Evolutionary conservation across 495 filamentous ascomycete species (phyloP), one percentile per base, ranked within the genome.

Genomic region (Penicillium maclennaniae): DNA sequence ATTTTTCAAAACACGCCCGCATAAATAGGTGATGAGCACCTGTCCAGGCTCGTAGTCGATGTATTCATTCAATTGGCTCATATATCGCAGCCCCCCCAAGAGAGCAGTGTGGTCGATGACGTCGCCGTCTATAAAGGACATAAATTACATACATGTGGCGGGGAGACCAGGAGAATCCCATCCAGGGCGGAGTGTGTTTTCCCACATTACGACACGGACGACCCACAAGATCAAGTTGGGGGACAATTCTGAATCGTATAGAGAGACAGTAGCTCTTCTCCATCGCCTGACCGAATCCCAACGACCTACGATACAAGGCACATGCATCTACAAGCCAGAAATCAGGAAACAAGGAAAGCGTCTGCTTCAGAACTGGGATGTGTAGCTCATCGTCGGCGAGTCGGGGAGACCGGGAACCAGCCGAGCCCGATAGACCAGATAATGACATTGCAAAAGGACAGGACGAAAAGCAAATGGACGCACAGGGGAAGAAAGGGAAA

Each of bases 311-410:
- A 12, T 43, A 53, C 53, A 31, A 37, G 31, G 10, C 31, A 34
- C 19, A 46, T 7, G 28, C 40, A 51, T 37, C 52, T 56, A 60
- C 51, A 50, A 26, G 26, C 40, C 44, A 47, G 43, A 34, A 50
- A 41, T 46, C 50, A 34, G 14, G 10, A 4, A 44, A 62, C 46
- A 61, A 53, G 56, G 37, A 23, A 59, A 62, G 55, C 49, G 53
- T 63, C 54, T 67, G 62, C 62, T 67, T 67, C 62, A 51, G 56
- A 66, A 59, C 52, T 58, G 59, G 57, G 64, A 65, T 59, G 60
- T 53, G 53, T 56, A 71, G 59, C 64, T 68, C 68, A 65, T 63
- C 52, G 43, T 50, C 28, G 52, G 45, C 47, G 42, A 58, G 60
- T 51, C 44, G 54, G 43, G 43, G 23, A 39, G 25, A 45, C 37